Evolutionary conservation across 2,329 filamentous ascomycete genomes (phyloP).

Genomic region (Nemania diffusa): DNA sequence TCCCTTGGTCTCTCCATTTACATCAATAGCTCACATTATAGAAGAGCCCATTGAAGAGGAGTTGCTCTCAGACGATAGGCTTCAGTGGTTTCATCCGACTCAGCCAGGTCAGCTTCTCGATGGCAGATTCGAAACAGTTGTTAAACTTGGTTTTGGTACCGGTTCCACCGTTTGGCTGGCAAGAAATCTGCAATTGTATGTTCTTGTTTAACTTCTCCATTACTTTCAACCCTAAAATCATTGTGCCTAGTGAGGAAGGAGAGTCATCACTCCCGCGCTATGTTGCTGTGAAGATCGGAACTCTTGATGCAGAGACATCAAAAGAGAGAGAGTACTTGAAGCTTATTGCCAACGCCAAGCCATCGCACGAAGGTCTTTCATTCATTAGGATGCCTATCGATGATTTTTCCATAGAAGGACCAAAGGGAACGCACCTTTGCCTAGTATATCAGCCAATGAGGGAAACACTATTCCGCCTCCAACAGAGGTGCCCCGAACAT

Average conservation of each 20-base stretch:
- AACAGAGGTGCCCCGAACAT: background rate
- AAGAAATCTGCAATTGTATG: constrained; percentile 4
- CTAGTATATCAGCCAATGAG: constrained; percentile 7
- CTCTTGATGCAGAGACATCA: background rate
- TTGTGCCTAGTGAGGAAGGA: background rate
- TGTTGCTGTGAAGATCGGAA: constrained; percentile 2
- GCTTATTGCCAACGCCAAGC: background rate
- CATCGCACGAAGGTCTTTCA: background rate
- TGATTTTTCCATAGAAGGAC: background rate
- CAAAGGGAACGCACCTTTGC: background rate
- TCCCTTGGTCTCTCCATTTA: background rate
- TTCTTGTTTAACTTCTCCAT: background rate
- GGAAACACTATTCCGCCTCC: background rate
- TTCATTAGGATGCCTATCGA: constrained; percentile 5
- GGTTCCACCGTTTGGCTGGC: constrained; percentile 18
- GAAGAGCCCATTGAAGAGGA: constrained; percentile 1
- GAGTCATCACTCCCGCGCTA: background rate
- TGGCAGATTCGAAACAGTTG: background rate
- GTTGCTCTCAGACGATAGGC: background rate
- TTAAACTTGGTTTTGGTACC: constrained; percentile 2
- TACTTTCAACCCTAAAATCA: background rate
- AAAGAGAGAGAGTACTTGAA: background rate
- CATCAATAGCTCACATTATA: background rate
- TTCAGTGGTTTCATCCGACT: background rate
- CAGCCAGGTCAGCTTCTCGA: constrained; percentile 1